A percentile compares a stretch with the other conserved stretches of the same genome.
Conservation (phyloP, 768 basidiomycete genomes). For the Nevesoporus exiguus region DNA sequence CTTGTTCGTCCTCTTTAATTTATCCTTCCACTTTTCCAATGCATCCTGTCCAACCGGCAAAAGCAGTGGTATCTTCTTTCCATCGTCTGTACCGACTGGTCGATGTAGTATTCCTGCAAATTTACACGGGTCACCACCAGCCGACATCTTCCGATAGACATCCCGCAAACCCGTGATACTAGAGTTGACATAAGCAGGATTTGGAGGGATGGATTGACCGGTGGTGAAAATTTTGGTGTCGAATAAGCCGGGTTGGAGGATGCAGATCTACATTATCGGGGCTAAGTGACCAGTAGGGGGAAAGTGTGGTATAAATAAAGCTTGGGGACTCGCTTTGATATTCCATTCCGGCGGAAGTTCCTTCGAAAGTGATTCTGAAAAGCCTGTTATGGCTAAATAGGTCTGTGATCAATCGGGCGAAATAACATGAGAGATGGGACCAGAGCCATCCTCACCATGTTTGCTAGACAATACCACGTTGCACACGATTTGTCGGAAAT, state of each 20-base stretch:
- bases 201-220: neutral
- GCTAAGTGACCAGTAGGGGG: neutral
- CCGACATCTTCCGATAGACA: neutral
- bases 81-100: neutral
- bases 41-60: slow-evolving; percentile 16
- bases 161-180: neutral
- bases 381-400: slow-evolving; percentile 11
- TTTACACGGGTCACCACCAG: slow-evolving; percentile 13
- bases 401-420: neutral
- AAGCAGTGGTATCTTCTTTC: slow-evolving; percentile 1
- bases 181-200: slow-evolving; percentile 10
- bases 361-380: slow-evolving; percentile 5
- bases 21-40: slow-evolving; percentile 1
- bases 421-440: no score
- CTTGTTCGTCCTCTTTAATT: neutral
- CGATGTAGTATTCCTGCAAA: slow-evolving; percentile 7
- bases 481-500: neutral
- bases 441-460: slow-evolving; percentile 12
- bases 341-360: slow-evolving; percentile 18
- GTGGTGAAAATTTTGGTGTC: slow-evolving; percentile 8
- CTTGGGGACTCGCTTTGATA: slow-evolving; percentile 11
- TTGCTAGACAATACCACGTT: neutral
- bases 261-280: slow-evolving; percentile 13
- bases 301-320: neutral
- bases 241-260: slow-evolving; percentile 19